Percentiles rank a stretch among this genome's conserved stretches.
Evolutionary conservation across 495 filamentous ascomycete species (phyloP).

Genomic region (Podospora australis): DNA sequence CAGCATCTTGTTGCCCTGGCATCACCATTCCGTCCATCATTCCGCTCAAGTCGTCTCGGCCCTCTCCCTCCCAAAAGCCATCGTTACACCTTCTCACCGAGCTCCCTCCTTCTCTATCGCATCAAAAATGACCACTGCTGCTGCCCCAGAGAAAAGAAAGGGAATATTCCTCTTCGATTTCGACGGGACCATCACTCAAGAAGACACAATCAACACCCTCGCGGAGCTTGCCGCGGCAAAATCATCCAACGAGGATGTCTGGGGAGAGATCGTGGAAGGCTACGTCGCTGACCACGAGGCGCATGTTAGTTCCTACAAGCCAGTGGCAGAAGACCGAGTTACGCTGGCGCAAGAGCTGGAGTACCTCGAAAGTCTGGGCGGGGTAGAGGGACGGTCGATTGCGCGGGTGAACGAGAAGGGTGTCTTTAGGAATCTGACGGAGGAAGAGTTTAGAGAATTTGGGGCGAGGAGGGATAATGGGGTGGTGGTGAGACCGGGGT

Average conservation of each 20-base stretch:
- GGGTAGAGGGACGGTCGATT: constrained; percentile 30
- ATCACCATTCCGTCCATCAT: too few relatives aligned
- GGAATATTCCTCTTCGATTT: constrained; percentile 42
- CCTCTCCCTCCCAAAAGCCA: too few relatives aligned
- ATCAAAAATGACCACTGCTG: too few relatives aligned
- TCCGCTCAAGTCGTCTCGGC: too few relatives aligned
- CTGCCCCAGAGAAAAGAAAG: background rate
- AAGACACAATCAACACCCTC: constrained; percentile 25
- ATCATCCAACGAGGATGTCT: constrained; percentile 6
- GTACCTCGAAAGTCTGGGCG: constrained; percentile 30
- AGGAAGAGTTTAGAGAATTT: constrained; percentile 15
- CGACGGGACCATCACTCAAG: constrained; percentile 43
- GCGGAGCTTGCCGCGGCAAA: constrained; percentile 3
- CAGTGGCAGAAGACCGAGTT: constrained; percentile 11
- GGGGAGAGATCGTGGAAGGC: constrained; percentile 30
- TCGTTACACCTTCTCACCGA: too few relatives aligned
- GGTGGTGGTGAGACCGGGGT: constrained; percentile 11
- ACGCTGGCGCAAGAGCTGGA: constrained; percentile 27
- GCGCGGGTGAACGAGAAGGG: constrained; percentile 25
- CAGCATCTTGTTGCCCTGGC: too few relatives aligned
- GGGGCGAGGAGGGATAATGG: too few relatives aligned
- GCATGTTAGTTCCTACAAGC: constrained; percentile 26
- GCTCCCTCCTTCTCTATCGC: too few relatives aligned
- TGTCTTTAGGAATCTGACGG: constrained; percentile 28
- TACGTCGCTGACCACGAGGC: constrained; percentile 31